Evolutionary conservation across 192 early-diverging fungal genomes (phyloP).

Genomic region (Diversispora epigaea): DNA sequence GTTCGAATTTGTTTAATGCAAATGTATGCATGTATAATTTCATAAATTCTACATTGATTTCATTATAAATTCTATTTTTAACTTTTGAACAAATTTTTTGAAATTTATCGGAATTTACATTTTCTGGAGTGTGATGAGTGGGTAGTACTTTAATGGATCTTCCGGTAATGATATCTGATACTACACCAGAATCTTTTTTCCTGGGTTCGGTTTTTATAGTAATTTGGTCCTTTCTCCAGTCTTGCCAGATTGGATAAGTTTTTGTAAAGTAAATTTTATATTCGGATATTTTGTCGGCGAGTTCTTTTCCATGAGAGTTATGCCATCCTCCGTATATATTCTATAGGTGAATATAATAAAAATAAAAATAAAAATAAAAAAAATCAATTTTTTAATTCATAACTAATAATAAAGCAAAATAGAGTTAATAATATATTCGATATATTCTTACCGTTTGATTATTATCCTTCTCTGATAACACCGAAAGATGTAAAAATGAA

Average conservation of each 20-base stretch:
- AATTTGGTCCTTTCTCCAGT: background rate
- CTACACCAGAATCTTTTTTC: background rate
- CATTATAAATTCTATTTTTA: background rate
- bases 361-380: too few species aligned
- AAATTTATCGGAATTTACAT: background rate
- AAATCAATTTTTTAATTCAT: too few species aligned
- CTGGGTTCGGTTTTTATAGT: background rate
- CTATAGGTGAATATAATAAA: too few species aligned
- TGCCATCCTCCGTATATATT: background rate
- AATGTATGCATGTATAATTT: constrained; percentile 8
- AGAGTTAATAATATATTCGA: too few species aligned
- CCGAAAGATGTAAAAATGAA: background rate
- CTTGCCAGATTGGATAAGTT: background rate
- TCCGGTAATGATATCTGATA: background rate
- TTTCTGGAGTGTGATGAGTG: background rate
- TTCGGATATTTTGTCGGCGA: background rate
- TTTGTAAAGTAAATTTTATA: background rate
- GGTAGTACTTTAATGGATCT: background rate
- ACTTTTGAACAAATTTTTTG: background rate
- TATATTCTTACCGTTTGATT: background rate
- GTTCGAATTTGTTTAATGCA: constrained; percentile 9
- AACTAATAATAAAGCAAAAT: too few species aligned
- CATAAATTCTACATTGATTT: constrained; percentile 6
- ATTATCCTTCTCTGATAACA: background rate
- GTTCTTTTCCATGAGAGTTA: background rate